These are phyloP conservation scores for Colletotrichum nymphaeae DNA, from an alignment of 2,329 filamentous ascomycete species.

Conservation along the genomic window DNA sequence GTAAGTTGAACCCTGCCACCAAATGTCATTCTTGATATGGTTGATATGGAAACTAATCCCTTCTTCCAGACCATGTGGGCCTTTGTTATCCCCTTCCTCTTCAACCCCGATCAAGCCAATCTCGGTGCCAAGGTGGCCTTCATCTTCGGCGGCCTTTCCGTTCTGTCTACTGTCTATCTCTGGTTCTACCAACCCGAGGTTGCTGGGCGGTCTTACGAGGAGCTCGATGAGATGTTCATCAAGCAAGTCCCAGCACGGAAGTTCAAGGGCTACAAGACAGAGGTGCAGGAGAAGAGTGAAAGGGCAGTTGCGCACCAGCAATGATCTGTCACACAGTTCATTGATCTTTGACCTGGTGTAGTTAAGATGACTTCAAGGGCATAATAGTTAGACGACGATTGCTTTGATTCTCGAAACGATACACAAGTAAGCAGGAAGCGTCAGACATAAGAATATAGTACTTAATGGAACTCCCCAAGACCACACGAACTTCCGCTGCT, in stretches of 20 bases:
- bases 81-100: conserved; percentile 43
- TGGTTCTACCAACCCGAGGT: conserved; percentile 49
- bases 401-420: not conserved
- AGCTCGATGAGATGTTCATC: conserved; percentile 40
- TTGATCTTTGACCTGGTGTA: not conserved
- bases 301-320: not conserved
- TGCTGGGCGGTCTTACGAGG: conserved; percentile 37
- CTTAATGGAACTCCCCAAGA: too few species aligned
- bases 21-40: too few species aligned
- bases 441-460: not conserved
- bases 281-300: conserved; percentile 19
- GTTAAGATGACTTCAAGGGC: not conserved
- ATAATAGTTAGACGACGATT: not conserved
- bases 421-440: not conserved
- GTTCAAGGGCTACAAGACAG: conserved; percentile 37
- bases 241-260: conserved; percentile 39
- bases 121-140: conserved; percentile 54
- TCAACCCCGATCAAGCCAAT: conserved; percentile 45
- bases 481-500: too few species aligned
- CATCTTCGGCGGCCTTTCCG: conserved; percentile 48
- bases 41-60: not conserved
- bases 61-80: conserved; percentile 28
- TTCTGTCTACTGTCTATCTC: conserved; percentile 44
- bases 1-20: not conserved
- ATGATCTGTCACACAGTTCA: not conserved